Evolutionary conservation across 2,329 filamentous ascomycete genomes (phyloP), one percentile per base, ranked within the genome.

Genomic region (Exophiala oligosperma): DNA sequence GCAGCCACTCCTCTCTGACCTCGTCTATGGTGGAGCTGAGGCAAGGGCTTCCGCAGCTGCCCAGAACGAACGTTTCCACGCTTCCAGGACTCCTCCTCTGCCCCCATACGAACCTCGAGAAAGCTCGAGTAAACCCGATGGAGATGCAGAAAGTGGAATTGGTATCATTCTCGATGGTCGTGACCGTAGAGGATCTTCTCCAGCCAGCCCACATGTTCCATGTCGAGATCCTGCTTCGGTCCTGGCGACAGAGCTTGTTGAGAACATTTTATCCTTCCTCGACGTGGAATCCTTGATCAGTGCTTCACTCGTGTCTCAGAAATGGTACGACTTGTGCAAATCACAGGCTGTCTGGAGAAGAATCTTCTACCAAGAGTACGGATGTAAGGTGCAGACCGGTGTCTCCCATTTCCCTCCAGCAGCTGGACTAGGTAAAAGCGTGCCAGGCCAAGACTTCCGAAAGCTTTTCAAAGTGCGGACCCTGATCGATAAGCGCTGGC

Each of bases 401-500:
- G 23, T 28, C 4, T 26, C 52, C n/a, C 50, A 49, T 35, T 49
- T 52, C 32, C 59, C 41, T 32, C 61, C 67, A n/a, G 52, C 67
- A n/a, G 74, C 69, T 35, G 85, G 84, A 3, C 70, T 82, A 35
- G 84, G 85, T 48, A 79, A 78, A 63, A 71, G 74, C 35, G 64
- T 70, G 59, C 86, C 86, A 3, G 80, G 81, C 38, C 90, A 90
- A 65, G 83, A 96, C 70, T 99, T 92, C 91, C 91, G 89, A 74
- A 83, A 86, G 64, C 90, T 97, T 71, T 96, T 92, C 73, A 81
- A 85, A 66, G 88, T 90, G 46, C 88, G 90, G 66, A 83, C 87
- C 60, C 83, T 89, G 62, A 81, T 99, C 61, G 88, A 91, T 66
- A 79, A 81, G 64, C 85, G 90, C 62, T 99, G 94, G 94, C 87